Conservation (phyloP, 2,329 filamentous ascomycete species). For the Juglanconis juglandina region DNA sequence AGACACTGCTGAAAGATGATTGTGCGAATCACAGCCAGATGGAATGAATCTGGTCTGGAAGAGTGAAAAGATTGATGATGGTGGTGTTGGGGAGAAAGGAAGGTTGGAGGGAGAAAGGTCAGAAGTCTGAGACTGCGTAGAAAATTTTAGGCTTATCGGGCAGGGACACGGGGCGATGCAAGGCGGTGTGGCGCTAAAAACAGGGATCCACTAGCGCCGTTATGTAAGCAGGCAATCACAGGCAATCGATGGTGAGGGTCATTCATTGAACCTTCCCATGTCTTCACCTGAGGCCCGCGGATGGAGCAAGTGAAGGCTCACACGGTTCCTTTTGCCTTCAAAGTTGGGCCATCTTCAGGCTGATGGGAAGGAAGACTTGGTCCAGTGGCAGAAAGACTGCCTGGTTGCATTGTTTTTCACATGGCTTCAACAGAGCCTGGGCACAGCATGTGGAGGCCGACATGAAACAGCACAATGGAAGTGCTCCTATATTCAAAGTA, state of each 20-base stretch:
- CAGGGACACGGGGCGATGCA: conserved; percentile 2
- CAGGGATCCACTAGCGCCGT: background rate
- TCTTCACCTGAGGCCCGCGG: no score
- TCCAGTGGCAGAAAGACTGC: background rate
- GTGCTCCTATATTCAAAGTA: background rate
- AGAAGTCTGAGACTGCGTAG: conserved; percentile 8
- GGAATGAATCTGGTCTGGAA: conserved; percentile 18
- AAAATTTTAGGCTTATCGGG: conserved; percentile 16
- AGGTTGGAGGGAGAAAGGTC: conserved; percentile 9
- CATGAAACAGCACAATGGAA: background rate
- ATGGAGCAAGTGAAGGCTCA: no score
- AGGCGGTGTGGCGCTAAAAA: conserved; percentile 3
- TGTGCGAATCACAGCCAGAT: conserved; percentile 3
- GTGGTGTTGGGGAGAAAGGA: conserved; percentile 17
- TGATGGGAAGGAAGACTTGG: no score
- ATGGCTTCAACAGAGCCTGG: background rate
- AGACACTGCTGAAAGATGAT: conserved; percentile 2
- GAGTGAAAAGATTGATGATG: conserved; percentile 18
- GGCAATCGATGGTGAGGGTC: no score
- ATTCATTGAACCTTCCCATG: no score
- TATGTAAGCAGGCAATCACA: conserved; percentile 7
- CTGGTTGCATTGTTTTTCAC: background rate
- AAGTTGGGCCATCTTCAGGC: no score
- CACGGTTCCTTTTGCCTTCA: no score
- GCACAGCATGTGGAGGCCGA: background rate